These are phyloP conservation scores for Phytophthora tentaculata DNA, from an alignment of 352 stramenopile species.

Conservation along the genomic window DNA sequence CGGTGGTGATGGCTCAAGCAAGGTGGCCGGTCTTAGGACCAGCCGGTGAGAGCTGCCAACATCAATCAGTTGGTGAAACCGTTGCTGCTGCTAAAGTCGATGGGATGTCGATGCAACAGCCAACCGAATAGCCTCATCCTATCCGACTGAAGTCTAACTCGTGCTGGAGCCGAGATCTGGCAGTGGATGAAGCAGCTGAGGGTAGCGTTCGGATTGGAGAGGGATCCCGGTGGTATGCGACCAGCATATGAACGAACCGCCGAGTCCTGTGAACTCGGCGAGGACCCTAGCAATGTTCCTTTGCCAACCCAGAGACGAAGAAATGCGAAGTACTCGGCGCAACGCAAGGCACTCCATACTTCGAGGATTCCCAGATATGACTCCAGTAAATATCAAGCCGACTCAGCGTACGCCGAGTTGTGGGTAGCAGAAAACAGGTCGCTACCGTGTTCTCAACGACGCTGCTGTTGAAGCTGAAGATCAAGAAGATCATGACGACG, in stretches of 20 bases:
- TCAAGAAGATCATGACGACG: not conserved
- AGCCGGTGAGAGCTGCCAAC: not conserved
- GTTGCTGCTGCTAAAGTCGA: not conserved
- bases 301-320: not conserved
- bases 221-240: not conserved
- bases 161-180: not conserved
- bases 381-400: not conserved
- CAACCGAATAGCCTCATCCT: not conserved
- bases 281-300: not conserved
- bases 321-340: not conserved
- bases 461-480: not conserved
- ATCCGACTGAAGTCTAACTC: not conserved
- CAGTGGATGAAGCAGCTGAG: not conserved
- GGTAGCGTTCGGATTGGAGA: not conserved
- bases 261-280: not conserved
- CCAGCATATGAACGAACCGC: not conserved
- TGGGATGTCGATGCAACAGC: not conserved
- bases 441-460: not conserved
- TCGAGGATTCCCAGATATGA: not conserved
- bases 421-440: not conserved
- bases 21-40: constrained; percentile 2
- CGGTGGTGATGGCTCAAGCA: not conserved
- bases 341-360: not conserved
- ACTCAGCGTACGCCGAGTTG: not conserved
- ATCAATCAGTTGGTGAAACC: not conserved